Percentiles rank a stretch among this genome's conserved stretches.
Evolutionary conservation across 306 rosid genomes (phyloP).

Genomic region (Glycine tomentella): DNA sequence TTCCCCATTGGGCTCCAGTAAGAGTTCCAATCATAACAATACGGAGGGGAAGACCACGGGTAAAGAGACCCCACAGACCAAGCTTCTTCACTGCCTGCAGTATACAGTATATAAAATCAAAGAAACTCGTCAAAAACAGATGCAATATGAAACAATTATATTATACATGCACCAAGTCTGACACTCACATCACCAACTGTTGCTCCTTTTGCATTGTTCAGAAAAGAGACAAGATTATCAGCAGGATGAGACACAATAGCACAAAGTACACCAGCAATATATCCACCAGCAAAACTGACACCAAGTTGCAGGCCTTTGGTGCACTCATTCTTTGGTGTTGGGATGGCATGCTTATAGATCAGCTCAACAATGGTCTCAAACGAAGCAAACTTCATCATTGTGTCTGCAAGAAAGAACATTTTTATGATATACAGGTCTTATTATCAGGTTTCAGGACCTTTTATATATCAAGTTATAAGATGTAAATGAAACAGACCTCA

Average conservation of each 20-base stretch:
- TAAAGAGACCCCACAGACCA: slow-evolving; percentile 80
- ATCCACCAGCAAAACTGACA: slow-evolving; percentile 96
- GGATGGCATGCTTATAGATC: slow-evolving; percentile 78
- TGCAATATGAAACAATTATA: not conserved
- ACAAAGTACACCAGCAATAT: slow-evolving; percentile 92
- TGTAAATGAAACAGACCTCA: slow-evolving; percentile 14
- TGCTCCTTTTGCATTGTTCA: slow-evolving; percentile 97
- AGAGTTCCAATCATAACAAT: slow-evolving; percentile 97
- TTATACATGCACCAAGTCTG: slow-evolving; percentile 1
- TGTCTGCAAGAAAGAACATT: slow-evolving; percentile 62
- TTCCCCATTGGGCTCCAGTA: slow-evolving; percentile 98
- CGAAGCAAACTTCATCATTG: slow-evolving; percentile 98
- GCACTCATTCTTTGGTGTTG: slow-evolving; percentile 86
- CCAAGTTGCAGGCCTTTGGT: slow-evolving; percentile 87
- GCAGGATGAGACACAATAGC: slow-evolving; percentile 99
- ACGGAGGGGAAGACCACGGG: slow-evolving; percentile 98
- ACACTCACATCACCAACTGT: slow-evolving; percentile 93
- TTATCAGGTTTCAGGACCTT: slow-evolving; percentile 14
- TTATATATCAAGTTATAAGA: not conserved
- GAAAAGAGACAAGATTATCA: slow-evolving; percentile 95
- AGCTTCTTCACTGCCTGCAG: slow-evolving; percentile 89
- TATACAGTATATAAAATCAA: slow-evolving; percentile 9
- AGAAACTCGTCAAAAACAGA: slow-evolving; percentile 39
- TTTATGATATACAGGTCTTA: not conserved
- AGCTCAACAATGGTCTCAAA: slow-evolving; percentile 90